Conservation (phyloP, 768 basidiomycete genomes). For the Fomitopsis serialis region DNA sequence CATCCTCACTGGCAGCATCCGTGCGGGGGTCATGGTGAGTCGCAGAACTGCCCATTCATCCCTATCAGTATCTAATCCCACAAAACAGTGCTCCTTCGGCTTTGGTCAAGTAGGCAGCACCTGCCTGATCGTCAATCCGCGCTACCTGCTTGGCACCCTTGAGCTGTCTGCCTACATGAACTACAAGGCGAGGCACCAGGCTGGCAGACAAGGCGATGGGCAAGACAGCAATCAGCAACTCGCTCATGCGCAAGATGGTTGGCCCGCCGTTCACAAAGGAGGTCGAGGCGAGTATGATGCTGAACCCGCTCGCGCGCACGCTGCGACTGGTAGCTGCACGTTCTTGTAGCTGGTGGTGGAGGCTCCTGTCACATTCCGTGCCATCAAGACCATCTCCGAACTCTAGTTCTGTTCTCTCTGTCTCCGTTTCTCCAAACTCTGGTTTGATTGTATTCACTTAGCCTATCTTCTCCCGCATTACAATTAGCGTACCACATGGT, state of each 20-base stretch:
- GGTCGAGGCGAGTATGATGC: conserved; percentile 77
- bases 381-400: no score
- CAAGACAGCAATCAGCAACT: conserved; percentile 92
- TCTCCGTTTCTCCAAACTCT: no score
- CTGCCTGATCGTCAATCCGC: conserved; percentile 83
- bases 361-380: no score
- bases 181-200: conserved; percentile 70
- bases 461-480: no score
- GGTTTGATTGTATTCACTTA: no score
- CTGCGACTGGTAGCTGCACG: conserved; percentile 75
- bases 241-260: conserved; percentile 92
- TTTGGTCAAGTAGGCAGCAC: conserved; percentile 98
- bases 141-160: conserved; percentile 82
- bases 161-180: conserved; percentile 70
- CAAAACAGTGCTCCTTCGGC: conserved; percentile 79
- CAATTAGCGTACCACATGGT: no score
- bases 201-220: conserved; percentile 89
- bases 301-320: conserved; percentile 92
- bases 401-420: no score
- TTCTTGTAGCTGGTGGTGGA: conserved; percentile 62
- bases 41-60: neutral
- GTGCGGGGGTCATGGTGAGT: conserved; percentile 79
- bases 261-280: conserved; percentile 84
- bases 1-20: conserved; percentile 90
- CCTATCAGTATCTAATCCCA: conserved; percentile 4